Percentiles rank a stretch among this genome's conserved stretches.
phyloP scores from a whole-genome alignment of 768 basidiomycete genomes.

The Hypsizygus marmoreus region DNA sequence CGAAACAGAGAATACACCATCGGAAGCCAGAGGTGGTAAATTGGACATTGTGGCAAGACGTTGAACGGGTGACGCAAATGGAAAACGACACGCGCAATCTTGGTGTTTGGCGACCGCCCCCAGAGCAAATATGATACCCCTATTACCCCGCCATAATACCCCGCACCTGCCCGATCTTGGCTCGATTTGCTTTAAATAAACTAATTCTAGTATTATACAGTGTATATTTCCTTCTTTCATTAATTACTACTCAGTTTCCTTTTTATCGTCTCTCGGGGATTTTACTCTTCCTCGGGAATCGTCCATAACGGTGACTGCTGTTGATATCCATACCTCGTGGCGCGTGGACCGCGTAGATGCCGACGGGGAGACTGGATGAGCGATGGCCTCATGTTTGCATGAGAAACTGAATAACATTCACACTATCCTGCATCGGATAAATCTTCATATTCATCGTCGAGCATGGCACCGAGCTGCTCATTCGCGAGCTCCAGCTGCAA shows the following conservation, averaged over 20 bases:
- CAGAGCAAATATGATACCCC: too few species aligned
- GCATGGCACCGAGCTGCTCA: slow-evolving; percentile 1
- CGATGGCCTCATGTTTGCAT: background rate
- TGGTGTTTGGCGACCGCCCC: too few species aligned
- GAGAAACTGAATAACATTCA: background rate
- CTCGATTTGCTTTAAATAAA: too few species aligned
- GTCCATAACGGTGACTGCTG: background rate
- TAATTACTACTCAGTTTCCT: background rate
- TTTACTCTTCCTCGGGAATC: slow-evolving; percentile 9
- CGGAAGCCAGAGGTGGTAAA: slow-evolving; percentile 40
- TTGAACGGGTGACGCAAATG: too few species aligned
- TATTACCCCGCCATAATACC: too few species aligned
- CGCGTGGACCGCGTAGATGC: slow-evolving; percentile 1
- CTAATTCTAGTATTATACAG: background rate
- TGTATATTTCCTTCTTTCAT: too few species aligned
- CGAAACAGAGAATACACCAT: slow-evolving; percentile 48
- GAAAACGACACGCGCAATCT: too few species aligned
- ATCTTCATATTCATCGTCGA: background rate
- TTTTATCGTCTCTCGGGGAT: background rate
- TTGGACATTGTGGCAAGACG: slow-evolving; percentile 8
- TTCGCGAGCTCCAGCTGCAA: slow-evolving; percentile 4
- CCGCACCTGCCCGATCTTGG: too few species aligned
- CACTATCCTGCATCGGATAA: background rate
- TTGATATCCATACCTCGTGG: slow-evolving; percentile 2
- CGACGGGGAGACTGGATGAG: background rate